These are phyloP conservation scores for Paraleonurus japonicus DNA, from an alignment of 257 asterid species.

Conservation along the genomic window DNA sequence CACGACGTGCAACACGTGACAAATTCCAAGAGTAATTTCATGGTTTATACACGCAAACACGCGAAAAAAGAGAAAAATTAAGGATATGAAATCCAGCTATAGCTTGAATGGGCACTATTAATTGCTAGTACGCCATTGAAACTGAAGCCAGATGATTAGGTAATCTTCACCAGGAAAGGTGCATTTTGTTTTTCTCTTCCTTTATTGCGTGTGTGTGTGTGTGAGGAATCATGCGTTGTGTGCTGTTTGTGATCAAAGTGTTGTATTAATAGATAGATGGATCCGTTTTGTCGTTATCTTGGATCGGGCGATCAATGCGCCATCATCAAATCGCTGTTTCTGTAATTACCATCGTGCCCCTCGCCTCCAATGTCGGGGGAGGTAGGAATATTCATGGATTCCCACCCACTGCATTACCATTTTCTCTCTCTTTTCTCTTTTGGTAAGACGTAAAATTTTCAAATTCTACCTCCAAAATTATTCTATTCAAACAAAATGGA, in stretches of 20 bases:
- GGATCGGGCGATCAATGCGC: constrained; percentile 25
- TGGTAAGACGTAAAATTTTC: no score
- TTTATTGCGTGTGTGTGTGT: background rate
- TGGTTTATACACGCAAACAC: background rate
- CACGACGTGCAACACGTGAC: constrained; percentile 47
- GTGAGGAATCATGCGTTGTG: constrained; percentile 23
- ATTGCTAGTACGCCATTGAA: background rate
- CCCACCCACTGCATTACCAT: no score
- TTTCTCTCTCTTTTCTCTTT: no score
- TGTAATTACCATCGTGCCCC: constrained; percentile 15
- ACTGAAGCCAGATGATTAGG: background rate
- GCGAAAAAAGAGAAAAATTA: background rate
- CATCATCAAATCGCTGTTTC: constrained; percentile 9
- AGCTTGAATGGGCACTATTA: background rate
- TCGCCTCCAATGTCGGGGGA: no score
- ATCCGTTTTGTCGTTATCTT: constrained; percentile 27
- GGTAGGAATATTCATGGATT: no score
- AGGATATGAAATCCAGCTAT: background rate
- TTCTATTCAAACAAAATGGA: background rate
- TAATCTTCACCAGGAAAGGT: background rate
- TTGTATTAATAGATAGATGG: constrained; percentile 10
- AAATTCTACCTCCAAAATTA: no score
- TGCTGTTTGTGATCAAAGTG: background rate
- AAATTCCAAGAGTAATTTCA: constrained; percentile 55
- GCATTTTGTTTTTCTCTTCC: background rate